Evolutionary conservation across 305 asterid genomes (phyloP).

Genomic region (Solanum hybrid): DNA sequence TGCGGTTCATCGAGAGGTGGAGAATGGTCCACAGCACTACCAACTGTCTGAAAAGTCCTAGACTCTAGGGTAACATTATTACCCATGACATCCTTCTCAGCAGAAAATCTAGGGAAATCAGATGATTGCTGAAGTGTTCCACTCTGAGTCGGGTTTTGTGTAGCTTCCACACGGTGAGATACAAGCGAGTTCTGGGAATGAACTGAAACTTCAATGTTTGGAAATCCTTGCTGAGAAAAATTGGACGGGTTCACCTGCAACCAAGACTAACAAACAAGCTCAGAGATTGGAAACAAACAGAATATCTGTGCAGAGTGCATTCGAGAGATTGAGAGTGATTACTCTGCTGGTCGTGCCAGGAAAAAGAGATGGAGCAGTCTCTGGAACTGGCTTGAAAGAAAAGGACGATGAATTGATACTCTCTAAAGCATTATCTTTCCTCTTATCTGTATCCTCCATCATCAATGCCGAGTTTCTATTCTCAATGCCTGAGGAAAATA

Average conservation of each 20-base stretch:
- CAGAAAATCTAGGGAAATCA: constrained; percentile 25
- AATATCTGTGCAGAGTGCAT: background rate
- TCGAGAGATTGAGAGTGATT: constrained; percentile 8
- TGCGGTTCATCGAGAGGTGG: constrained; percentile 29
- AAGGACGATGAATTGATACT: constrained; percentile 41
- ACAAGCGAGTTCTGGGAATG: constrained; percentile 26
- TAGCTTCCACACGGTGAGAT: constrained; percentile 20
- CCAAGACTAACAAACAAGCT: constrained; percentile 10
- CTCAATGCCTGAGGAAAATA: constrained; percentile 24
- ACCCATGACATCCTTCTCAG: constrained; percentile 20
- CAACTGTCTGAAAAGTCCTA: constrained; percentile 24
- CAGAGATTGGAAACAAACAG: background rate
- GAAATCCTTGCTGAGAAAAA: constrained; percentile 40
- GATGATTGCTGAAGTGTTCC: constrained; percentile 21
- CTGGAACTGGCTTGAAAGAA: constrained; percentile 49
- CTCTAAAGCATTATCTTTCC: constrained; percentile 41
- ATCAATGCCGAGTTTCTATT: constrained; percentile 21
- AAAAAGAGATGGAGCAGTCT: constrained; percentile 39
- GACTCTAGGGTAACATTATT: constrained; percentile 25
- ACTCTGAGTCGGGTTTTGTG: constrained; percentile 12
- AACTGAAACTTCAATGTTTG: constrained; percentile 31
- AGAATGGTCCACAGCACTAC: constrained; percentile 20
- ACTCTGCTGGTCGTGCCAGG: constrained; percentile 38
- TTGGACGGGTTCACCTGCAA: constrained; percentile 21
- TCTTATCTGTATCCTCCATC: constrained; percentile 31